Evolutionary conservation across 2,329 filamentous ascomycete species (phyloP), one percentile per base, ranked within the genome.

Genomic region (Plectosphaerella cucumerina): DNA sequence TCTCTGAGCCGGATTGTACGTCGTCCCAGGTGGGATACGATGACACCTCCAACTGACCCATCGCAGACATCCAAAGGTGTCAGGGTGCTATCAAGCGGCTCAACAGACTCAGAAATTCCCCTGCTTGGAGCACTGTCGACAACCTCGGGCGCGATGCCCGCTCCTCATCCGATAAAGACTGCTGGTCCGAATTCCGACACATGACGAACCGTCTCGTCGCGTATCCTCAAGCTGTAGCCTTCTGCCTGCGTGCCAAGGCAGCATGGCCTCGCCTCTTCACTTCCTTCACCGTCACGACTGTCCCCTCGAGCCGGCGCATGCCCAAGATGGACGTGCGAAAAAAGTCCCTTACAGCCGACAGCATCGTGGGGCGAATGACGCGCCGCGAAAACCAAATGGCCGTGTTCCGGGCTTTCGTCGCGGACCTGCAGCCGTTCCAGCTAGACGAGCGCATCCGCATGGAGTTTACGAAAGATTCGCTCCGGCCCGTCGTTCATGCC

Each of bases 401-500:
- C 2, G 47, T 42, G 8, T 60, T 60, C 20, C 50, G 33, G 1
- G 10, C 10, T 0, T 48, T 60, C 17, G 59, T 58, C 0, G 44
- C 45, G 1, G 52, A 54, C 0, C 49, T 70, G 15, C 58, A 67
- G 15, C 23, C n/a, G 10, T 56, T 60, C 11, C 12, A 50, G 1
- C 49, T 69, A 1, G 60, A 69, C 12, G 44, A 41, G 0, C 48
- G 59, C 1, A 65, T 68, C 9, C 11, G 51, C n/a, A 1, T 2
- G 0, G 50, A 61, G 34, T 59, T 57, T 31, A 39, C 50, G 1
- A 57, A 50, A 2, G 0, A 10, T 0, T 21, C 15, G 0, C 66
- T 64, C 37, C 60, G 9, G 4, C 66, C 66, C 0, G 51, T 53
- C 6, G 69, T 74, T 0, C 71, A 74, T 45, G 60, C 65, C 1